These are phyloP conservation scores for Persicaria maculosa DNA, from an alignment of 148 eudicot species.

Conservation along the genomic window DNA sequence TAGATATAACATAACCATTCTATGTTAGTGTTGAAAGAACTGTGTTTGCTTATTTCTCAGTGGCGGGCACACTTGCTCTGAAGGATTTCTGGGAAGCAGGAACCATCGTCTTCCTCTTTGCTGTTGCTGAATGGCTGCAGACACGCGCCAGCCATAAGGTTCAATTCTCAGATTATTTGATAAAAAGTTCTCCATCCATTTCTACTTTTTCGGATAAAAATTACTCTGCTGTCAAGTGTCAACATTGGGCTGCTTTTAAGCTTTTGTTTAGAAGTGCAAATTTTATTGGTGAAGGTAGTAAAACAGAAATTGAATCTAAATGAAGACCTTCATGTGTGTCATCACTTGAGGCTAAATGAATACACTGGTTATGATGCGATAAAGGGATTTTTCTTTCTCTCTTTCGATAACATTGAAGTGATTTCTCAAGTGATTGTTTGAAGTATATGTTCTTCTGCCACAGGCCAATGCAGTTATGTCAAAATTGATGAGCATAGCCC, in stretches of 20 bases:
- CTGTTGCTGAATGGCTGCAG: constrained; percentile 86
- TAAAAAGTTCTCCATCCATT: background rate
- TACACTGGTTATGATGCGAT: background rate
- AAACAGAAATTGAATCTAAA: background rate
- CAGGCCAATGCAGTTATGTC: constrained; percentile 63
- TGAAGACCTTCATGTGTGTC: background rate
- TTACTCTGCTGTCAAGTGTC: background rate
- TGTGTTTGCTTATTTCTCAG: constrained; percentile 25
- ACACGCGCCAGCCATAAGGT: constrained; percentile 89
- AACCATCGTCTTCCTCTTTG: constrained; percentile 76
- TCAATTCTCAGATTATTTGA: background rate
- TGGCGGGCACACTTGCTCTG: constrained; percentile 57
- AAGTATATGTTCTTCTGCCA: background rate
- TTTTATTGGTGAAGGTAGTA: background rate
- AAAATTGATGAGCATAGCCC: constrained; percentile 47
- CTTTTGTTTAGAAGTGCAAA: background rate
- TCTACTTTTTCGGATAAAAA: background rate
- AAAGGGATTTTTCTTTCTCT: too few species aligned
- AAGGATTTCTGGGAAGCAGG: constrained; percentile 78
- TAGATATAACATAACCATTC: background rate
- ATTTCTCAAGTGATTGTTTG: background rate
- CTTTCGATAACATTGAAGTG: too few species aligned
- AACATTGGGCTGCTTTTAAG: background rate
- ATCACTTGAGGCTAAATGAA: constrained; percentile 2
- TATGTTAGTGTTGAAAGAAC: background rate